Evolutionary conservation across 2,329 filamentous ascomycete species (phyloP), one percentile per base, ranked within the genome.

Genomic region (Trichoderma arundinaceum): DNA sequence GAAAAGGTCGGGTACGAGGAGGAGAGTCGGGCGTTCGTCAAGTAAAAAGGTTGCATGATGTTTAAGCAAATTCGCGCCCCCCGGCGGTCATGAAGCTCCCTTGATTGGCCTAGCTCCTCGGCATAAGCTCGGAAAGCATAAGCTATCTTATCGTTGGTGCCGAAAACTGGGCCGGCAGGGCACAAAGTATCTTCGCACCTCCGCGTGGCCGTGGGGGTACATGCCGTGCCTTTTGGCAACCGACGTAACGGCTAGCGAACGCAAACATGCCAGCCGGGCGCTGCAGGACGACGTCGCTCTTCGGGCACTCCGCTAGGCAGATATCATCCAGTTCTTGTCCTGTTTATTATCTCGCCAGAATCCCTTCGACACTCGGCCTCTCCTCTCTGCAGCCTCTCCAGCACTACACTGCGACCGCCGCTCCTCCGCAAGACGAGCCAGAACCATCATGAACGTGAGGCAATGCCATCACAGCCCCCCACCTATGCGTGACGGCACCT

Each of bases 381-480:
- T 38, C 35, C 33, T 44, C 38, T n/a, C 10, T n/a, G 12, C 32
- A 7, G 8, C 19, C 17, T 52, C 44, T 48, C 35, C 12, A 28
- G 9, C 62, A 38, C n/a, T 32, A 13, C 53, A 13, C 35, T 28
- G 46, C 38, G 38, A 10, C 28, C 19, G 46, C 13, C 10, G 32
- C 61, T 33, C n/a, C 19, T 39, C 17, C 43, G 17, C 52, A 39
- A 19, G 61, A 43, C 43, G 35, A 65, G 28, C 46, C 53, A 22
- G 57, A 35, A 38, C 15, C 73, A 80, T 67, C 71, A 87, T 89
- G 86, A 89, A 89, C 77, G 86, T 88, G 73, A 66, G 64, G 46
- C 49, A 53, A 54, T 62, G 56, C 48, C 43, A 51, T 53, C 44
- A 17, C 48, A 44, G 28, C 33, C 48, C 54, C 54, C 28, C 52